These are phyloP conservation scores for Stentor roeselii DNA, from an alignment of 73 alveolate species.

Conservation along the genomic window DNA sequence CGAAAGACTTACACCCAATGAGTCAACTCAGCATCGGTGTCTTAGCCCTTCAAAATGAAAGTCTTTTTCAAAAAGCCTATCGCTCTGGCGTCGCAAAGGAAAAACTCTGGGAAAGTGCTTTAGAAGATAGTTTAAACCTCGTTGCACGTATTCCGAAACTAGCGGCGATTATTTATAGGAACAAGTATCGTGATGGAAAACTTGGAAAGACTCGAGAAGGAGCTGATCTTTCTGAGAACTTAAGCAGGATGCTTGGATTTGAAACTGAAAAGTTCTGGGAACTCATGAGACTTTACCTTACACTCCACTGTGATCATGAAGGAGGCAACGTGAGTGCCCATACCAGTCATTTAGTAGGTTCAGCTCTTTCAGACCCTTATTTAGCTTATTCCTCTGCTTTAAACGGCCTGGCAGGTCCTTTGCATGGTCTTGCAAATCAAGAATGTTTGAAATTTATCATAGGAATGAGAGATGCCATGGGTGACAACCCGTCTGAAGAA, in stretches of 20 bases:
- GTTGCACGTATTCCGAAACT: slow-evolving; percentile 77
- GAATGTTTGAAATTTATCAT: slow-evolving; percentile 78
- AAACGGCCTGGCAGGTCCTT: slow-evolving; percentile 90
- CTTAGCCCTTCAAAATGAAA: slow-evolving; percentile 55
- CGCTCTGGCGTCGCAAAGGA: slow-evolving; percentile 62
- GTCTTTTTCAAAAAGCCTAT: slow-evolving; percentile 60
- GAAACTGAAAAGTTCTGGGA: slow-evolving; percentile 57
- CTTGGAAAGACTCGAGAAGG: slow-evolving; percentile 20
- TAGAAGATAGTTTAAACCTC: slow-evolving; percentile 75
- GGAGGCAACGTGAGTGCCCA: slow-evolving; percentile 91
- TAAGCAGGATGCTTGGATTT: slow-evolving; percentile 66
- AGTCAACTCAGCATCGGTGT: slow-evolving; percentile 68
- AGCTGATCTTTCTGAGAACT: slow-evolving; percentile 62
- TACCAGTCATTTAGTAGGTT: slow-evolving; percentile 76
- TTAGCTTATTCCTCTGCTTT: slow-evolving; percentile 71
- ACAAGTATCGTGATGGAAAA: slow-evolving; percentile 55
- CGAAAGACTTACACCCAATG: slow-evolving; percentile 80
- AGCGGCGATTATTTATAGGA: slow-evolving; percentile 74
- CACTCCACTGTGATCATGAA: slow-evolving; percentile 76
- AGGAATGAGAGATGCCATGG: slow-evolving; percentile 58
- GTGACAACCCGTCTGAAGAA: slow-evolving; percentile 64
- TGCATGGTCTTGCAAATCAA: slow-evolving; percentile 91
- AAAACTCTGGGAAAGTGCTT: slow-evolving; percentile 74
- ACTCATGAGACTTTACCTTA: slow-evolving; percentile 69
- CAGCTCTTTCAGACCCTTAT: slow-evolving; percentile 74